Evolutionary conservation across 2,329 filamentous ascomycete genomes (phyloP).

Genomic region (Clathrospora elynae): DNA sequence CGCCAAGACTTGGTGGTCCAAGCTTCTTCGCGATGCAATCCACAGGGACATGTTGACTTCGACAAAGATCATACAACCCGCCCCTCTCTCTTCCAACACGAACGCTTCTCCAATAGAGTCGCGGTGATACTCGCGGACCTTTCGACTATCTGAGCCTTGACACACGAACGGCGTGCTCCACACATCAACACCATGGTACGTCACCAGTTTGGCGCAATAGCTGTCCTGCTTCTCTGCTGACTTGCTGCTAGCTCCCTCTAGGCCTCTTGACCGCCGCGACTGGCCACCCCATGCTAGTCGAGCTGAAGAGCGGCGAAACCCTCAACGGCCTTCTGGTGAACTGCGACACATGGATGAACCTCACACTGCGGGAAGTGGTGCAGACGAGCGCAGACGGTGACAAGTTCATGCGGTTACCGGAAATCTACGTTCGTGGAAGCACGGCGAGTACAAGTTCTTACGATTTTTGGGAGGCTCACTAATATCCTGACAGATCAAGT

Average conservation of each 20-base stretch:
- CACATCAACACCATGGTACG: constrained; percentile 31
- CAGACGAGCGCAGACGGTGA: constrained; percentile 95
- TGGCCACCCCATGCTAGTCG: constrained; percentile 96
- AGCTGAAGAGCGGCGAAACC: constrained; percentile 97
- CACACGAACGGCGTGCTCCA: background rate
- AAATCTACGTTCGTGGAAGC: constrained; percentile 96
- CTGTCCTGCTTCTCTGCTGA: constrained; percentile 14
- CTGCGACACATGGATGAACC: constrained; percentile 99
- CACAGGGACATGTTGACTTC: constrained; percentile 2
- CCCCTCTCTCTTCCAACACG: background rate
- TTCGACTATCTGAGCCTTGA: background rate
- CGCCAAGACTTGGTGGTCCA: constrained; percentile 5
- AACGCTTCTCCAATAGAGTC: background rate
- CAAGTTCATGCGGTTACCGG: constrained; percentile 87
- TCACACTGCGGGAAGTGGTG: constrained; percentile 95
- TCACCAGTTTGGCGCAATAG: constrained; percentile 15
- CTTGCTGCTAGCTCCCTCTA: constrained; percentile 59
- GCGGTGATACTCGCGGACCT: background rate
- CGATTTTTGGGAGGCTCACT: background rate
- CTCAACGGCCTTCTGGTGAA: constrained; percentile 94
- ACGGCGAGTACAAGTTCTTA: constrained; percentile 69
- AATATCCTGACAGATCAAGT: constrained; percentile 79
- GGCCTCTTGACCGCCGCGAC: constrained; percentile 93
- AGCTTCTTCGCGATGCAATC: constrained; percentile 11
- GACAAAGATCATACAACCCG: constrained; percentile 1